Conservation (phyloP, 441 rosid genomes). For the Macaranga tanarius region DNA sequence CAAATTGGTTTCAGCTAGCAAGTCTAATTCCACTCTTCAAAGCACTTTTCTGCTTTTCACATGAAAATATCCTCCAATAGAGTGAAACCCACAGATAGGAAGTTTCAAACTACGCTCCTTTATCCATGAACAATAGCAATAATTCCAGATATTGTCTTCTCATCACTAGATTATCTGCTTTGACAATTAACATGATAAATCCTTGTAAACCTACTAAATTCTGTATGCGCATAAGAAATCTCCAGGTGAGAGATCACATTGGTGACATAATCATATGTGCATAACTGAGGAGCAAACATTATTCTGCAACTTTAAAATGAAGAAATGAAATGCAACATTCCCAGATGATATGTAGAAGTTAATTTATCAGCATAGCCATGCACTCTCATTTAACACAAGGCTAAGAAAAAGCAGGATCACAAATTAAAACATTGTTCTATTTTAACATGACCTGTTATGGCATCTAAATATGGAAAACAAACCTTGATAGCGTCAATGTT, state of each 20-base stretch:
- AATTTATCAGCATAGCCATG: neutral
- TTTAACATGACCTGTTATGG: neutral
- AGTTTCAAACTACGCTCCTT: neutral
- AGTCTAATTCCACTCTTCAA: neutral
- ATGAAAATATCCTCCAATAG: neutral
- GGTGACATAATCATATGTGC: neutral
- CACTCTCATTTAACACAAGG: neutral
- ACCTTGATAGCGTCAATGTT: conserved; percentile 95
- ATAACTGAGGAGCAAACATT: neutral
- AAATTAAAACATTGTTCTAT: neutral
- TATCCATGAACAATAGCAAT: neutral
- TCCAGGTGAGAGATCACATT: neutral
- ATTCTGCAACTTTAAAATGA: neutral
- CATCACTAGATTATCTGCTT: neutral
- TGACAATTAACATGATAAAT: neutral
- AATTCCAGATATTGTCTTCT: neutral
- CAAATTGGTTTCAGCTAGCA: neutral
- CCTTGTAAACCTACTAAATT: neutral
- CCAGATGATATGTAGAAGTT: neutral
- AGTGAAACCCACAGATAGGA: neutral
- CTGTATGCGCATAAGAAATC: neutral
- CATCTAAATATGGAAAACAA: conserved; percentile 23
- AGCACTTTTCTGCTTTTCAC: neutral
- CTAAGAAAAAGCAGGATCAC: neutral
- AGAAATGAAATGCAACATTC: neutral